Percentiles rank a stretch among this genome's conserved stretches.
These are phyloP conservation scores for Apiospora rasikravindrae DNA, from an alignment of 2,329 filamentous ascomycete species.

Conservation along the genomic window DNA sequence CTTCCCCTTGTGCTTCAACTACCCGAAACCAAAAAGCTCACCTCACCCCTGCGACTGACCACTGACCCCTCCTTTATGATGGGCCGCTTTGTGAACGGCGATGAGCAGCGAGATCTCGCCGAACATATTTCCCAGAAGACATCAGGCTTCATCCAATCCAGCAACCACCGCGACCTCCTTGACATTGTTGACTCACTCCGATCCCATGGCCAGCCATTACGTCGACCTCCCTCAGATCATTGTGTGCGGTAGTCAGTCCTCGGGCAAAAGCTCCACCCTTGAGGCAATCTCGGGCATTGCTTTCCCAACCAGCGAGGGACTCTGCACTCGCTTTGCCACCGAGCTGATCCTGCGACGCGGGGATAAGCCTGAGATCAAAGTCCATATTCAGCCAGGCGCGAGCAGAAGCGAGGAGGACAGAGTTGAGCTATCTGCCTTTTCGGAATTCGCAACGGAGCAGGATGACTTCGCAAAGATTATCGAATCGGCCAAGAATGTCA, in stretches of 20 bases:
- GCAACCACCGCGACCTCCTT: constrained; percentile 16
- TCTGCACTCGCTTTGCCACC: constrained; percentile 16
- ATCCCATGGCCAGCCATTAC: constrained; percentile 39
- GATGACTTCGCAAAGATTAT: constrained; percentile 26
- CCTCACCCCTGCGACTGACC: too few species aligned
- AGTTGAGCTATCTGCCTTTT: constrained; percentile 31
- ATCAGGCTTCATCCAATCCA: constrained; percentile 36
- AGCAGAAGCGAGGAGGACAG: neutral
- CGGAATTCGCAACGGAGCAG: constrained; percentile 24
- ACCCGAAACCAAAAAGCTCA: neutral
- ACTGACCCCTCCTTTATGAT: constrained; percentile 27
- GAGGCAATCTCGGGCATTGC: constrained; percentile 59
- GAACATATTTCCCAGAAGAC: constrained; percentile 32
- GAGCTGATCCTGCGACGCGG: constrained; percentile 5
- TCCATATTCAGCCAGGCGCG: neutral
- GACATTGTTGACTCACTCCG: constrained; percentile 32
- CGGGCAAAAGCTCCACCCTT: constrained; percentile 62
- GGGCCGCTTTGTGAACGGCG: neutral
- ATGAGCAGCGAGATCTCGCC: constrained; percentile 24
- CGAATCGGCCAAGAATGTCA: neutral
- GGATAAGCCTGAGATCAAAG: neutral
- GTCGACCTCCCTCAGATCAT: constrained; percentile 45
- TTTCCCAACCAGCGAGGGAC: constrained; percentile 51
- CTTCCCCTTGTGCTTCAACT: neutral
- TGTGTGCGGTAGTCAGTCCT: constrained; percentile 59